Conservation (phyloP, 768 basidiomycete species). For the Termitomyces sp. region DNA sequence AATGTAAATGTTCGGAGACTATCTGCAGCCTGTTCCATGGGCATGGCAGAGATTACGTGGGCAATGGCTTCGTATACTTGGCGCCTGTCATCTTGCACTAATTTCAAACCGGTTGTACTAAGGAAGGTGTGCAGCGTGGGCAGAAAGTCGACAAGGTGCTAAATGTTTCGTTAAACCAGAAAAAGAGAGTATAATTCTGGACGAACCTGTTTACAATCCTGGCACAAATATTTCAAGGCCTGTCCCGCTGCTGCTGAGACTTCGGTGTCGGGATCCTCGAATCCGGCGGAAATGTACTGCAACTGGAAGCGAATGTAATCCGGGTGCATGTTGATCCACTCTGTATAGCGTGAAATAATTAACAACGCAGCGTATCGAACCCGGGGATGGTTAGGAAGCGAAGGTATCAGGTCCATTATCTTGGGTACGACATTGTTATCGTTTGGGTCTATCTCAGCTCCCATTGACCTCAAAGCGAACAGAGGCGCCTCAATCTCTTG, state of each 20-base stretch:
- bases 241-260: slow-evolving; percentile 94
- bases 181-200: not conserved
- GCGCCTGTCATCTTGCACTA: slow-evolving; percentile 82
- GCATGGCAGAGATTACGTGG: slow-evolving; percentile 92
- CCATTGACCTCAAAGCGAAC: slow-evolving; percentile 98
- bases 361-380: slow-evolving; percentile 95
- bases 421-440: slow-evolving; percentile 90
- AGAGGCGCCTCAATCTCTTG: slow-evolving; percentile 97
- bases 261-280: slow-evolving; percentile 74
- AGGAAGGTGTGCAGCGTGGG: slow-evolving; percentile 91
- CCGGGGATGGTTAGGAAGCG: slow-evolving; percentile 82
- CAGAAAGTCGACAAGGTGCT: slow-evolving; percentile 91
- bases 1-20: slow-evolving; percentile 84
- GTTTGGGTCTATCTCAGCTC: slow-evolving; percentile 80
- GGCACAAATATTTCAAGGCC: slow-evolving; percentile 93
- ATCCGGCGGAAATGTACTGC: slow-evolving; percentile 89
- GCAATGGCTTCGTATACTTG: slow-evolving; percentile 97
- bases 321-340: slow-evolving; percentile 93
- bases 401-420: slow-evolving; percentile 92
- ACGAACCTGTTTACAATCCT: slow-evolving; percentile 86
- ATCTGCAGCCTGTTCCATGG: slow-evolving; percentile 80
- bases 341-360: slow-evolving; percentile 93
- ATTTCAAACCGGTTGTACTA: slow-evolving; percentile 69
- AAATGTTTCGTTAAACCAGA: not conserved
- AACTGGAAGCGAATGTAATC: slow-evolving; percentile 82